Conservation (phyloP, 169 alveolate species). For the Cardiosporidium cionae region DNA sequence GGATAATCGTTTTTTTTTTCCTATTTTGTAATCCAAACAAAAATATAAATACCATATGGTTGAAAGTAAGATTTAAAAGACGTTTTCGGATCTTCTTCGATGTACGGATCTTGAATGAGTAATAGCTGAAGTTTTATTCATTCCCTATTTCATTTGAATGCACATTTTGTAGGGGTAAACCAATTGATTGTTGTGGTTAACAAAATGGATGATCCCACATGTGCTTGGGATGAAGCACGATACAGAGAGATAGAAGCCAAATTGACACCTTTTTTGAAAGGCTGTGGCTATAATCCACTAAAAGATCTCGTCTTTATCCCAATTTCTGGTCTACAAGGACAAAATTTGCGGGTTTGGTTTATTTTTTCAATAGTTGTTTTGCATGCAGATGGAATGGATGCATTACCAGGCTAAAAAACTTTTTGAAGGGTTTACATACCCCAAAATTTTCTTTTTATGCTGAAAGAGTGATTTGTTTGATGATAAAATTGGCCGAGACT, state of each 20-base stretch:
- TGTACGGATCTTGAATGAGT: too few relatives aligned
- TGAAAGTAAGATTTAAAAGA: too few relatives aligned
- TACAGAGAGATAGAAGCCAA: constrained; percentile 60
- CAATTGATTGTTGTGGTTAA: constrained; percentile 92
- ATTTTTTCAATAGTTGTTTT: constrained; percentile 41
- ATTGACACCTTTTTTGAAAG: constrained; percentile 77
- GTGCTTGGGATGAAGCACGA: constrained; percentile 87
- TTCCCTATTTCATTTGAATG: too few relatives aligned
- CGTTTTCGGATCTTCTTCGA: too few relatives aligned
- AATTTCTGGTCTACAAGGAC: constrained; percentile 92
- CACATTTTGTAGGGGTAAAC: constrained; percentile 86
- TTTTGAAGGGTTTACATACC: neutral
- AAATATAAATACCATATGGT: too few relatives aligned
- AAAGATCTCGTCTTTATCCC: constrained; percentile 89
- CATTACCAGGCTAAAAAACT: neutral
- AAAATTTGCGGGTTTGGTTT: constrained; percentile 77
- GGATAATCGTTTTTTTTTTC: too few relatives aligned
- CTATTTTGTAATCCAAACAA: too few relatives aligned
- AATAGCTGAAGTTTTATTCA: too few relatives aligned
- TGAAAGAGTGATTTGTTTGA: too few relatives aligned
- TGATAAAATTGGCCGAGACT: too few relatives aligned
- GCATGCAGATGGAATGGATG: constrained; percentile 17
- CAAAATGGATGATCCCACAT: constrained; percentile 98
- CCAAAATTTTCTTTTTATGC: constrained; percentile 9
- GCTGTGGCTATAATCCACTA: constrained; percentile 77